Evolutionary conservation across 179 eudicot species (phyloP).

Genomic region (Silene coronaria): DNA sequence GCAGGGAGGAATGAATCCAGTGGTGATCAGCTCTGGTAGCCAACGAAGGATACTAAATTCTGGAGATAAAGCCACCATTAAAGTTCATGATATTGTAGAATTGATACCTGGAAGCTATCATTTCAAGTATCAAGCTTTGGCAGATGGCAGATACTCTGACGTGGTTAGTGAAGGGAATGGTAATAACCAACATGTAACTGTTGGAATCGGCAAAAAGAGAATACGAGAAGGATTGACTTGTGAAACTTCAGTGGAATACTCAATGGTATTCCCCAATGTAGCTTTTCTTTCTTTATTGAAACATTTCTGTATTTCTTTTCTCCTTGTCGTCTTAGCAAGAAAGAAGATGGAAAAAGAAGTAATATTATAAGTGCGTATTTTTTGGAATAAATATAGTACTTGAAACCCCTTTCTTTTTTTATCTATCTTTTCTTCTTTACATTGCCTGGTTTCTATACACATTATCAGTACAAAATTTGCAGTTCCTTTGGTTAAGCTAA

Average conservation of each 20-base stretch:
- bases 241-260: slow-evolving; percentile 30
- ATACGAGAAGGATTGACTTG: slow-evolving; percentile 26
- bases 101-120: slow-evolving; percentile 77
- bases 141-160: slow-evolving; percentile 22
- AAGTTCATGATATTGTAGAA: slow-evolving; percentile 69
- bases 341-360: neutral
- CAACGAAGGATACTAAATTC: slow-evolving; percentile 58
- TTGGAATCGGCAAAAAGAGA: slow-evolving; percentile 35
- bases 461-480: no score
- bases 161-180: slow-evolving; percentile 22
- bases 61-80: slow-evolving; percentile 42
- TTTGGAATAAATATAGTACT: neutral
- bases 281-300: neutral
- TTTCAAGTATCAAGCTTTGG: slow-evolving; percentile 47
- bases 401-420: neutral
- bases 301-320: neutral
- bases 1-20: slow-evolving; percentile 86
- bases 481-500: no score
- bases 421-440: neutral
- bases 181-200: slow-evolving; percentile 18
- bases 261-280: slow-evolving; percentile 31
- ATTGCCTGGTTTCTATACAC: no score
- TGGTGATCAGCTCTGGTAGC: slow-evolving; percentile 49
- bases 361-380: neutral
- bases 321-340: neutral